A percentile compares a stretch with the other conserved stretches of the same genome.
Evolutionary conservation across 441 rosid species (phyloP).

Genomic region (Pelargonium fulgidum): DNA sequence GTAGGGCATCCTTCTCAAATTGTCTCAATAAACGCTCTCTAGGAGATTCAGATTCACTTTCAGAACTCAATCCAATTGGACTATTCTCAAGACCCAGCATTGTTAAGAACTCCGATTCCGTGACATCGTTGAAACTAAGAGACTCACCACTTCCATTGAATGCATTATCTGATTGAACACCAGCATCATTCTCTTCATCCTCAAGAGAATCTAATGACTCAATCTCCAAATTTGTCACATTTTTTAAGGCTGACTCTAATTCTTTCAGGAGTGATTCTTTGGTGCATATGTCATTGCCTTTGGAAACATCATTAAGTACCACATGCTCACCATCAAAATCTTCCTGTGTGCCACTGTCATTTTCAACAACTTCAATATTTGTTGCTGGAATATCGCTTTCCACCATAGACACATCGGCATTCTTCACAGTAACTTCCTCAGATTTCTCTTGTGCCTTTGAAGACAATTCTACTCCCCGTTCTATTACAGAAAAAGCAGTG

Average conservation of each 20-base stretch:
- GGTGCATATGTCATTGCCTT: conserved; percentile 35
- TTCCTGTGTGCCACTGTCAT: conserved; percentile 19
- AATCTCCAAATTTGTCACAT: conserved; percentile 50
- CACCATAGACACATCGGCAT: conserved; percentile 29
- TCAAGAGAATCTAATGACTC: conserved; percentile 48
- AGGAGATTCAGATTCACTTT: conserved; percentile 91
- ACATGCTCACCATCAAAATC: conserved; percentile 26
- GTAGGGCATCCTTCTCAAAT: conserved; percentile 73
- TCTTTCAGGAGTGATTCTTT: conserved; percentile 66
- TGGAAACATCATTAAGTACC: conserved; percentile 23
- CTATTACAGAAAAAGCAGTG: conserved; percentile 34
- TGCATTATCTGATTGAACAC: conserved; percentile 25
- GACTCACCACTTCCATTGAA: conserved; percentile 33
- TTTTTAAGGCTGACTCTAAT: conserved; percentile 61
- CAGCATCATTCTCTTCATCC: conserved; percentile 34
- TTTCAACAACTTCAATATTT: conserved; percentile 49
- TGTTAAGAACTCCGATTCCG: conserved; percentile 66
- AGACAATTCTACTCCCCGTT: conserved; percentile 42
- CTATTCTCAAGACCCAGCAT: conserved; percentile 73
- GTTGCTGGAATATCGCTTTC: conserved; percentile 22
- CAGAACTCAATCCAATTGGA: conserved; percentile 59
- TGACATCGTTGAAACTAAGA: conserved; percentile 42
- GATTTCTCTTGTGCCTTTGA: conserved; percentile 27
- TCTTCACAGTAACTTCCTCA: conserved; percentile 28
- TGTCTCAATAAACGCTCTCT: conserved; percentile 80